Base-by-base conservation (phyloP, 116 monocot species). In the Papilionanthe hybrid region DNA sequence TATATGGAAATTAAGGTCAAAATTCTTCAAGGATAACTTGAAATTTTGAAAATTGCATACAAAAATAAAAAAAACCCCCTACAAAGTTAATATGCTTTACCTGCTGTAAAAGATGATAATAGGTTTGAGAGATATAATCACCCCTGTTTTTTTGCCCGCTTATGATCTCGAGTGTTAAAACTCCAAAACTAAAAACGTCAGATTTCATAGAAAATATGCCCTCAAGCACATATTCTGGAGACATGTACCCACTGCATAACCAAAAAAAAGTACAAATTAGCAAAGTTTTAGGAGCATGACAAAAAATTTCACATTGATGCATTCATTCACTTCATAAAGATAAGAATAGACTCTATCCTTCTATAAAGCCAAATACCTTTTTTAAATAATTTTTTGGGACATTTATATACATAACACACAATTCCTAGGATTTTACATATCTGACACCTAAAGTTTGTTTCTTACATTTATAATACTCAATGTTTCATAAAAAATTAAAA, bases 171-270 rank as follows among this genome's bases (percentile, higher is more conserved):
- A 76, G 55, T 2, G 49, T 12, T 23, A 76, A 30, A n/a, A 76
- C 76, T 32, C 76, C 76, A 15, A 76, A 76, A 48, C 76, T 76
- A 30, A 28, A 76, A 5, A 76, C 76, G 55, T 76, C 76, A 76
- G 76, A 76, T 76, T 76, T 76, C 0, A 76, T 55, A 53, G 76
- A 76, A 55, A 76, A 76, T 5, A 53, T 50, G 30, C 76, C 76
- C 0, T 76, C 17, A 11, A 76, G 55, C 18, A 30, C 50, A 55
- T 76, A 76, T 15, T 76, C 76, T 19, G 76, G 76, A 18, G 76
- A 49, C 76, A 76, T 76, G 28, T 76, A 76, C 1, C 76, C 76
- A 32, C 76, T 76, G 76, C 76, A 76, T 15, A 42, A 15, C 60
- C 60, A 60, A 60, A 25, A 60, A 0, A 22, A 23, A 20, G 25